Base-by-base conservation (phyloP, 2,329 filamentous ascomycete species). In the Diaporthe helianthi region DNA sequence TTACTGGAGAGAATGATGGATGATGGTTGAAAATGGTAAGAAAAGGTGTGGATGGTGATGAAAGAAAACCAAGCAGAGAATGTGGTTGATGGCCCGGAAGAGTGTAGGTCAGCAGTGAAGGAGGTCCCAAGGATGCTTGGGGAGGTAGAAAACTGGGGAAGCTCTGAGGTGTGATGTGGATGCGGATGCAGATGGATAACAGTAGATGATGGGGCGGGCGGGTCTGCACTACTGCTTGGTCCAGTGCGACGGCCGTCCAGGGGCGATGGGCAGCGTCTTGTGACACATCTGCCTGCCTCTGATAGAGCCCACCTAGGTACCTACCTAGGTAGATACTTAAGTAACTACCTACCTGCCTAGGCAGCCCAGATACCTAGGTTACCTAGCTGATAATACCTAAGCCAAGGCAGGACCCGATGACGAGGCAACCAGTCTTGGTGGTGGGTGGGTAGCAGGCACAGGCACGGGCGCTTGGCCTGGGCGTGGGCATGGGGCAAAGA, bases 151-250 rank as follows among this genome's bases (percentile, higher is more conserved):
- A 51, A 68, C 65, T 53, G 66, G 58, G 65, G 68, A 70, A 70
- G 68, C 68, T 70, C 65, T 49, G 52, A 67, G 41, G 65, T 67
- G 65, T 44, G 41, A 29, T 49, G 65, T 67, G 65, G 65, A 58
- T 51, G 65, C 33, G 44, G 38, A 67, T 49, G 49, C 41, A 46
- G 41, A 19, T 22, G 41, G 41, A 46, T 46, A n/a, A n/a, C n/a
- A n/a, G n/a, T n/a, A 44, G 52, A 24, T 55, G 51, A 31, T 67
- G 51, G 29, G 31, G 31, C 22, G 52, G 51, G 44, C 31, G 31
- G 61, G 36, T 44, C 46, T 33, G 12, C 60, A 38, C 19, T 41
- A 19, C 36, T 47, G n/a, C n/a, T n/a, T n/a, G 69, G 60, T 65
- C 63, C 65, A 65, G 46, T 49, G 66, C 52, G 55, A 60, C 69